Percentiles rank a stretch among this genome's conserved stretches.
These are phyloP conservation scores for Yamadazyma sp. DNA, from an alignment of 1,139 yeast species.

Conservation along the genomic window DNA sequence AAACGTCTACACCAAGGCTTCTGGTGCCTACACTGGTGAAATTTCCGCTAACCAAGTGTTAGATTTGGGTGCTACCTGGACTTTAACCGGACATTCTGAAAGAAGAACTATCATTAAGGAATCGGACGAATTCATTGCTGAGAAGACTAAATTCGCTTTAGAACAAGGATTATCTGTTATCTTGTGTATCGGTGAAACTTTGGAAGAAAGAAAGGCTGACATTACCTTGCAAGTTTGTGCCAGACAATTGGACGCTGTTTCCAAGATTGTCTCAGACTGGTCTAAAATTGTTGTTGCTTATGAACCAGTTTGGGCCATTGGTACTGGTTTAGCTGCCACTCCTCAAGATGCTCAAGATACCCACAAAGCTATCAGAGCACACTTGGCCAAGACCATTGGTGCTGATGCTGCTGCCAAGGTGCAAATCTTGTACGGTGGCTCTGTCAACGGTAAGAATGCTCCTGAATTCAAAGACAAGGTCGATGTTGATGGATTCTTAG, in stretches of 20 bases:
- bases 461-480: conserved; percentile 84
- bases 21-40: conserved; percentile 99
- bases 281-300: conserved; percentile 90
- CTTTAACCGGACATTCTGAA: conserved; percentile 97
- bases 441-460: conserved; percentile 96
- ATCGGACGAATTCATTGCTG: conserved; percentile 87
- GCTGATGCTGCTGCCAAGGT: conserved; percentile 69
- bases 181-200: conserved; percentile 95
- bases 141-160: conserved; percentile 91
- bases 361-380: conserved; percentile 85
- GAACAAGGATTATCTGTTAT: conserved; percentile 87
- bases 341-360: conserved; percentile 96
- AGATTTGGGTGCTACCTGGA: conserved; percentile 94
- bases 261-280: conserved; percentile 88
- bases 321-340: conserved; percentile 99
- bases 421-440: conserved; percentile 98
- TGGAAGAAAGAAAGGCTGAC: conserved; percentile 91
- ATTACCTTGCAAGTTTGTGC: conserved; percentile 83
- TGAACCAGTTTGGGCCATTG: conserved; percentile 99
- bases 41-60: conserved; percentile 83
- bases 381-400: conserved; percentile 76
- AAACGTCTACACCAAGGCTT: conserved; percentile 80
- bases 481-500: conserved; percentile 98
- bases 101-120: conserved; percentile 94
- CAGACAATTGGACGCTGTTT: conserved; percentile 88